These are phyloP conservation scores for Cicer bijugum DNA, from an alignment of 306 rosid species.

Conservation along the genomic window DNA sequence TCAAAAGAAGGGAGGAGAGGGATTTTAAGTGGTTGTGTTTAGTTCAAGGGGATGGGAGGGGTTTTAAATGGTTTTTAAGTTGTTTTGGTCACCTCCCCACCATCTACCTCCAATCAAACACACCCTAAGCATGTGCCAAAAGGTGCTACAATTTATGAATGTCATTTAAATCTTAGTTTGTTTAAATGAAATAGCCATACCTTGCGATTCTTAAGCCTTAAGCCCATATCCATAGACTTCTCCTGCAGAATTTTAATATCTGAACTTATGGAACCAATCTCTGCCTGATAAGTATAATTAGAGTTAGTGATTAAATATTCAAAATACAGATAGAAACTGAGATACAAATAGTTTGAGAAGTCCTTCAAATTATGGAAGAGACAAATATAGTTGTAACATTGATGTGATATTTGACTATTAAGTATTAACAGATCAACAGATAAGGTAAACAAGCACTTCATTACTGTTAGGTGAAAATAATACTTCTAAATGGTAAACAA, in stretches of 20 bases:
- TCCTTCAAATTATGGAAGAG: conserved; percentile 32
- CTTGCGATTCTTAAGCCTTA: conserved; percentile 98
- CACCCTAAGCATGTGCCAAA: conserved; percentile 14
- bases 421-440: conserved; percentile 31
- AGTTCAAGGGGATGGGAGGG: too few relatives aligned
- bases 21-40: too few relatives aligned
- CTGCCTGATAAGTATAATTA: conserved; percentile 57
- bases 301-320: conserved; percentile 34
- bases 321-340: conserved; percentile 22
- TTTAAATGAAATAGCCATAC: conserved; percentile 49
- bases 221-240: conserved; percentile 98
- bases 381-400: conserved; percentile 18
- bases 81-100: too few relatives aligned
- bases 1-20: too few relatives aligned
- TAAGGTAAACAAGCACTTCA: background rate
- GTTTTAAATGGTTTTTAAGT: too few relatives aligned
- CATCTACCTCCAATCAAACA: too few relatives aligned
- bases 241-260: conserved; percentile 96
- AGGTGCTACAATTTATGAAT: conserved; percentile 4
- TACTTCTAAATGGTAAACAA: conserved; percentile 5
- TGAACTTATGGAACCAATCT: conserved; percentile 97
- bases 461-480: conserved; percentile 4
- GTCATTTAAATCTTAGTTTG: conserved; percentile 3
- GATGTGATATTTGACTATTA: background rate
- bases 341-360: conserved; percentile 2